A percentile compares a stretch with the other conserved stretches of the same genome.
Evolutionary conservation across 2,329 filamentous ascomycete genomes (phyloP).

Genomic region (Botrytis aclada): DNA sequence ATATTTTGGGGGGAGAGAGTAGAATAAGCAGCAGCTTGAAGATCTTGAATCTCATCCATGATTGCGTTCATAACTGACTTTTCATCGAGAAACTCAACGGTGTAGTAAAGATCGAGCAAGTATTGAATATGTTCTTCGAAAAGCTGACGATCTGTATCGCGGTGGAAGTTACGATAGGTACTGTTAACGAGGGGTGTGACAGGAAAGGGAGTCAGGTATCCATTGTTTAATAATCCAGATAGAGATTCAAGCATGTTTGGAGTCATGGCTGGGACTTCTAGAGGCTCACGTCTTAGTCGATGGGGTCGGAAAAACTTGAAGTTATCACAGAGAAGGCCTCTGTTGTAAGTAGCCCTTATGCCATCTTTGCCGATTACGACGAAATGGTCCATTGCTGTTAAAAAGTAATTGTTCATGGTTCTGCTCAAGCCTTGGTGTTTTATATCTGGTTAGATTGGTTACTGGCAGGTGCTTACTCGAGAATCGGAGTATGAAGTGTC

Average conservation of each 20-base stretch:
- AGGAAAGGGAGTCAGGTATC: neutral
- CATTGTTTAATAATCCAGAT: neutral
- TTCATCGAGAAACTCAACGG: neutral
- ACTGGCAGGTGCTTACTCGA: neutral
- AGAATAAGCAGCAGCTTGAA: neutral
- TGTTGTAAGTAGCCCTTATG: neutral
- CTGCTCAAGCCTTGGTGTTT: neutral
- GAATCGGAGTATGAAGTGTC: too few relatives aligned
- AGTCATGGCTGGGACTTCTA: neutral
- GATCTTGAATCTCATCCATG: neutral
- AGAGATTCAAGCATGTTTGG: neutral
- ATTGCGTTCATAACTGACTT: neutral
- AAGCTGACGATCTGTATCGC: neutral
- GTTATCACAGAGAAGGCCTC: neutral
- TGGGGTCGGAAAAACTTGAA: neutral
- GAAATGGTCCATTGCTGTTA: neutral
- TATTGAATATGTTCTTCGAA: neutral
- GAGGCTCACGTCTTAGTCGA: neutral
- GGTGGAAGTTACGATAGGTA: rapidly evolving
- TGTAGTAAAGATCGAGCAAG: neutral
- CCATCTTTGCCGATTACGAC: neutral
- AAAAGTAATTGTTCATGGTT: neutral
- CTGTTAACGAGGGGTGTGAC: neutral
- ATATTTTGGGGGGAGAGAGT: neutral
- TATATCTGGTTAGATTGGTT: neutral